Base-by-base conservation (phyloP, 2,329 filamentous ascomycete genomes). In the Fusarium sp. region DNA sequence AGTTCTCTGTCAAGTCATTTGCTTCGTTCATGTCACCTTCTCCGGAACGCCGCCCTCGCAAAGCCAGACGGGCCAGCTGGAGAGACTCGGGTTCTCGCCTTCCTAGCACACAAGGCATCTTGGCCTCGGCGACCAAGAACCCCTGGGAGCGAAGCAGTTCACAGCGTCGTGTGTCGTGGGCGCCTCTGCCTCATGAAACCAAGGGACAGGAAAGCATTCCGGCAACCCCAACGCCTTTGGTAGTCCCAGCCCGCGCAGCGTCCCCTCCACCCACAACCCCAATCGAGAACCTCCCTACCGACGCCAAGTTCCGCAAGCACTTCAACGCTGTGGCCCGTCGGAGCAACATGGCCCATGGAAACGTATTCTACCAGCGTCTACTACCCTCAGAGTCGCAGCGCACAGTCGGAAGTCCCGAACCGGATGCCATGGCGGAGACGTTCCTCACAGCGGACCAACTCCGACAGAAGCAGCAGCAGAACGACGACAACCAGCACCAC, bases 21-120 rank as follows among this genome's bases (percentile, higher is more conserved):
- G 80, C 83, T 1, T 81, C 82, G 1, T 87, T 87, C 72, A 82
- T 85, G 71, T 83, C 83, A 0, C 82, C 83, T 1, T 85, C 84
- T 0, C 83, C 85, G 1, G 78, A 81, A 40, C 77, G 71, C n/a
- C 69, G 67, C 13, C 65, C 72, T 27, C 68, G 65, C 25, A 46
- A 62, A 65, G 58, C 38, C 6, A 68, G 58, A 14, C 55, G 36
- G 40, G 58, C 46, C n/a, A 72, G 69, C 18, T 73, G 64, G 38
- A 70, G 62, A 62, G 71, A 68, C 44, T 74, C 71, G 5, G 65
- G 64, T 8, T 69, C 69, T 16, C 74, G 70, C 20, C 73, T 77
- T 5, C 74, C 78, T 2, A 77, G 75, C 59, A 79, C 77, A 8
- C 80, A 79, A 25, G 71, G 73, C 10, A 76, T 81, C n/a, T 57